These are phyloP conservation scores for Yarrowia sp. DNA, from an alignment of 805 yeast species.

Conservation along the genomic window DNA sequence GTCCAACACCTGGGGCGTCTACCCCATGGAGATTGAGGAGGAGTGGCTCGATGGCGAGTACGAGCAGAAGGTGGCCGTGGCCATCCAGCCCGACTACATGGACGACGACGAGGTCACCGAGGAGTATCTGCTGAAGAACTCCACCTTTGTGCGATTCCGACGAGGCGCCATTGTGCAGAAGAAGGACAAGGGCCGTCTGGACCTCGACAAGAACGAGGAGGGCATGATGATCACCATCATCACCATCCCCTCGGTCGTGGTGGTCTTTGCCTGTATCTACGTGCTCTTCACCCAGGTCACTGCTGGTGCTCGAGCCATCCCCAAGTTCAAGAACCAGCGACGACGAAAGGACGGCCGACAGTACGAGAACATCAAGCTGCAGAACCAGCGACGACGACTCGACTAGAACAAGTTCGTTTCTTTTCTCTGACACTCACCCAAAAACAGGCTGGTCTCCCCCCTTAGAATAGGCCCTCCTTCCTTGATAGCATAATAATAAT, in stretches of 20 bases:
- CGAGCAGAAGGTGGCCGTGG: constrained; percentile 63
- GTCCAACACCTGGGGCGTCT: constrained; percentile 64
- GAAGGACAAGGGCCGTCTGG: constrained; percentile 47
- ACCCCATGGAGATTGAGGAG: constrained; percentile 64
- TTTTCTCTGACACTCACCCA: background rate
- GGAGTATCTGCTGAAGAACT: constrained; percentile 55
- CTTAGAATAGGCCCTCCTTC: constrained; percentile 6
- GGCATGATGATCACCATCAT: constrained; percentile 45
- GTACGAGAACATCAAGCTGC: constrained; percentile 26
- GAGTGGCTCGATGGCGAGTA: constrained; percentile 68
- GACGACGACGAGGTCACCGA: constrained; percentile 68
- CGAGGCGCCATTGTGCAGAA: constrained; percentile 52
- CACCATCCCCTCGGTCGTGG: constrained; percentile 42
- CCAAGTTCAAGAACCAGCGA: constrained; percentile 29
- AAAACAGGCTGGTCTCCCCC: background rate
- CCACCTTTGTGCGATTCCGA: constrained; percentile 55
- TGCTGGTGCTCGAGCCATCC: constrained; percentile 33
- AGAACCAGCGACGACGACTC: constrained; percentile 30
- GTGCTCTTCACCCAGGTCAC: constrained; percentile 38
- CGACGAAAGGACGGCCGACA: constrained; percentile 10
- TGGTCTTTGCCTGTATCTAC: constrained; percentile 41
- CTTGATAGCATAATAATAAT: constrained; percentile 30
- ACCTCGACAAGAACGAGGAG: constrained; percentile 54
- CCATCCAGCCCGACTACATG: constrained; percentile 75
- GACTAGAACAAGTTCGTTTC: background rate